A percentile compares a stretch with the other conserved stretches of the same genome.
These are phyloP conservation scores for Macadamia integrifolia DNA, from an alignment of 164 flowering plant species.

Conservation along the genomic window DNA sequence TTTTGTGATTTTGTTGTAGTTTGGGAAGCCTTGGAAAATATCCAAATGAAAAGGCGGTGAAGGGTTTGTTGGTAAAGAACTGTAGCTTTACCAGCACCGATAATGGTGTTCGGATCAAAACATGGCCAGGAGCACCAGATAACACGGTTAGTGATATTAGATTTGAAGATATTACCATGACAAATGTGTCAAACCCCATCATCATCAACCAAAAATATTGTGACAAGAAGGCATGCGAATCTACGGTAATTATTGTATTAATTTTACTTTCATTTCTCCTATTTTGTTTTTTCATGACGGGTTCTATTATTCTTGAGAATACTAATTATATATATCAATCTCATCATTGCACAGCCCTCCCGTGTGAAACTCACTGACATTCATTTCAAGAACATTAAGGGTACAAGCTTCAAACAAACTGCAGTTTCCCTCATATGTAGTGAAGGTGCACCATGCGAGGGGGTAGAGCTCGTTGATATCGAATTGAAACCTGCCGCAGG, in stretches of 20 bases:
- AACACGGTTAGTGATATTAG: slow-evolving; percentile 24
- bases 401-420: slow-evolving; percentile 27
- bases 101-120: slow-evolving; percentile 36
- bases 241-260: slow-evolving; percentile 6
- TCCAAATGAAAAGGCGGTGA: slow-evolving; percentile 26
- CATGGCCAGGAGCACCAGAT: slow-evolving; percentile 27
- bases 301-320: neutral
- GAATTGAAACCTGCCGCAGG: slow-evolving; percentile 7
- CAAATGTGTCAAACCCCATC: slow-evolving; percentile 33
- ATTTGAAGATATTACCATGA: slow-evolving; percentile 26
- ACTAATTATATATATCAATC: too few species aligned
- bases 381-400: slow-evolving; percentile 29
- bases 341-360: slow-evolving; percentile 23
- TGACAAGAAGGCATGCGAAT: slow-evolving; percentile 15
- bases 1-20: slow-evolving; percentile 8
- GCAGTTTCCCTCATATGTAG: slow-evolving; percentile 36
- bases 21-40: slow-evolving; percentile 40
- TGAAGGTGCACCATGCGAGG: slow-evolving; percentile 26
- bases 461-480: slow-evolving; percentile 20
- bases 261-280: too few species aligned
- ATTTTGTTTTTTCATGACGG: too few species aligned
- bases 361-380: slow-evolving; percentile 32
- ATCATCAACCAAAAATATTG: slow-evolving; percentile 38
- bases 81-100: slow-evolving; percentile 28
- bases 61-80: slow-evolving; percentile 21